These are phyloP conservation scores for Patellaria atrata DNA, from an alignment of 495 filamentous ascomycete genomes.

Conservation along the genomic window DNA sequence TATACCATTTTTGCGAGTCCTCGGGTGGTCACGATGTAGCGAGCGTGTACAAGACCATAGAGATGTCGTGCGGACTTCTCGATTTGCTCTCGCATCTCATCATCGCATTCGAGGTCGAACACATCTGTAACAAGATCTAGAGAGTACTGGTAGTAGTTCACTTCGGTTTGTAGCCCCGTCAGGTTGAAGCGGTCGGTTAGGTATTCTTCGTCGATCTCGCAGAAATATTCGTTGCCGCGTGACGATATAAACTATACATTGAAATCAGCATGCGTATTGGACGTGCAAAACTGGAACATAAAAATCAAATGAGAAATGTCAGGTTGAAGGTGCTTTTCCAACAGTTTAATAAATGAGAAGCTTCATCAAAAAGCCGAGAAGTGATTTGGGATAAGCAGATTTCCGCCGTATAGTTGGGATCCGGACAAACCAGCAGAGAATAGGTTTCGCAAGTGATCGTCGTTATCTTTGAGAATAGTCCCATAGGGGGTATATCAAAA, in stretches of 20 bases:
- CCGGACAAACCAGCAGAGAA: no score
- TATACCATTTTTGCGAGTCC: conserved; percentile 92
- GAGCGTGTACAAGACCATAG: conserved; percentile 90
- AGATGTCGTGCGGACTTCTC: conserved; percentile 95
- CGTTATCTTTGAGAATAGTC: no score
- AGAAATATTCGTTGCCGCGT: conserved; percentile 97
- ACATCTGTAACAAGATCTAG: conserved; percentile 99
- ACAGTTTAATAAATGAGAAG: no score
- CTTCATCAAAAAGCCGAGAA: no score
- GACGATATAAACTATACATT: conserved; percentile 96
- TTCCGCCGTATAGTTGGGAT: no score
- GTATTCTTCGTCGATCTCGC: conserved; percentile 98
- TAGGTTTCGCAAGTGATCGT: no score
- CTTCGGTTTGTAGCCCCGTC: conserved; percentile 91
- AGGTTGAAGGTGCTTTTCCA: no score
- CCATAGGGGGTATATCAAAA: no score
- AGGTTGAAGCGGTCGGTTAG: conserved; percentile 97
- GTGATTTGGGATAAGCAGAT: no score
- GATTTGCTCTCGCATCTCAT: conserved; percentile 93
- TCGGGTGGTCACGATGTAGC: conserved; percentile 93
- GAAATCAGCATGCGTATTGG: not conserved
- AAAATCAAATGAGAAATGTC: not conserved
- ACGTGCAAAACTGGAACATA: not conserved
- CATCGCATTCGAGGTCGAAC: conserved; percentile 96
- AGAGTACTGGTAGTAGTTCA: conserved; percentile 97